phyloP scores from a whole-genome alignment of 2,329 filamentous ascomycete species.

The Beauveria sp. region DNA sequence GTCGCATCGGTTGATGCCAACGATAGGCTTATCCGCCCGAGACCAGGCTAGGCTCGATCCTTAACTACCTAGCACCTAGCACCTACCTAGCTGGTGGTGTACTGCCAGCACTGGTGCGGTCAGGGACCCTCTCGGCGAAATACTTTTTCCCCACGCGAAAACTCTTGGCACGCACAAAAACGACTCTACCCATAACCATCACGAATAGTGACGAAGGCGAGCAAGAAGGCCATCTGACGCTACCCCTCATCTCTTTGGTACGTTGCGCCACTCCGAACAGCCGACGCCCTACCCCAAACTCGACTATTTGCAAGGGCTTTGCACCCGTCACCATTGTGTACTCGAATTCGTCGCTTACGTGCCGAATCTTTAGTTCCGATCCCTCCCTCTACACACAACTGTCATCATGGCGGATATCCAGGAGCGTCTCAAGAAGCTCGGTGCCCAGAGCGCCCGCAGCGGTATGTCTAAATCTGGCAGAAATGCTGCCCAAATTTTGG shows the following conservation, averaged over 20 bases:
- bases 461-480: conserved; percentile 45
- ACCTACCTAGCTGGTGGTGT: too few relatives aligned
- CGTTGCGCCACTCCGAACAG: conserved; percentile 17
- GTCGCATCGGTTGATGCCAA: background rate
- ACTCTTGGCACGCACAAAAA: conserved; percentile 41
- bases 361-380: conserved; percentile 20
- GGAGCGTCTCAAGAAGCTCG: conserved; percentile 54
- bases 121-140: conserved; percentile 18
- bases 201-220: conserved; percentile 13
- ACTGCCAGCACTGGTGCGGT: background rate
- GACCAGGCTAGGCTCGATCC: background rate
- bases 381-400: conserved; percentile 20
- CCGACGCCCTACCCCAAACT: conserved; percentile 9
- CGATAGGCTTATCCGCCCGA: background rate
- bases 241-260: conserved; percentile 27
- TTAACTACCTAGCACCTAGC: too few relatives aligned
- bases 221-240: conserved; percentile 12
- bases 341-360: conserved; percentile 14
- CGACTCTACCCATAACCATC: conserved; percentile 15
- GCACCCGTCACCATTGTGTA: background rate
- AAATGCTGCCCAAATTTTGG: conserved; percentile 14
- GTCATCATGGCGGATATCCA: conserved; percentile 47
- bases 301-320: conserved; percentile 4
- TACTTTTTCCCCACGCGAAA: conserved; percentile 33
- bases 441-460: conserved; percentile 45